Evolutionary conservation across 2,329 filamentous ascomycete genomes (phyloP).

Genomic region (Diaporthe sp.): DNA sequence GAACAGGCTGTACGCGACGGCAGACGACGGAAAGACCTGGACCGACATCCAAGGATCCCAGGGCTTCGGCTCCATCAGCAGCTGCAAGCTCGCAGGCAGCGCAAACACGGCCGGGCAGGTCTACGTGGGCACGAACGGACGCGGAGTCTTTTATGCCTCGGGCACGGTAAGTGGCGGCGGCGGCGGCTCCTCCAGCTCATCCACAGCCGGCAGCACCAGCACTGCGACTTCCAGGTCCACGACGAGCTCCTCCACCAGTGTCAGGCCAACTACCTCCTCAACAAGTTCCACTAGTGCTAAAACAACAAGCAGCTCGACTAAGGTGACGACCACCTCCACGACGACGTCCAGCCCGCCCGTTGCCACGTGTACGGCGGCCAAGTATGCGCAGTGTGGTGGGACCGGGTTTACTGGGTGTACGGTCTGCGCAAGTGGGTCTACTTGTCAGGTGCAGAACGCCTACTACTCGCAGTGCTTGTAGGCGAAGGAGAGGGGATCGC

Average conservation of each 20-base stretch:
- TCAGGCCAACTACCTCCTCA: constrained; percentile 26
- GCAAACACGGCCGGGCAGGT: constrained; percentile 60
- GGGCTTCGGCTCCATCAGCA: constrained; percentile 60
- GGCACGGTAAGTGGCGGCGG: constrained; percentile 43
- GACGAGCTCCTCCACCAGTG: constrained; percentile 26
- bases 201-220: constrained; percentile 38
- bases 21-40: constrained; percentile 59
- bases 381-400: constrained; percentile 55
- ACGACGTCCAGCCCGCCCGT: constrained; percentile 37
- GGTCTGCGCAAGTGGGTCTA: constrained; percentile 50
- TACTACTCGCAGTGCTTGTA: constrained; percentile 54
- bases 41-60: constrained; percentile 61
- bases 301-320: constrained; percentile 37
- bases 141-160: constrained; percentile 58
- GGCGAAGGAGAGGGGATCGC: neutral
- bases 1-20: constrained; percentile 59
- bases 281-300: constrained; percentile 19
- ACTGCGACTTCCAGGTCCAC: constrained; percentile 37
- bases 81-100: constrained; percentile 57
- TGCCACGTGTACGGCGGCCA: constrained; percentile 42
- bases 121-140: constrained; percentile 65
- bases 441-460: constrained; percentile 50
- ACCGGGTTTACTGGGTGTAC: constrained; percentile 52
- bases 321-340: constrained; percentile 40
- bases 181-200: constrained; percentile 29